Base-by-base conservation (phyloP, 768 basidiomycete species). In the Pleurotus sapidus region DNA sequence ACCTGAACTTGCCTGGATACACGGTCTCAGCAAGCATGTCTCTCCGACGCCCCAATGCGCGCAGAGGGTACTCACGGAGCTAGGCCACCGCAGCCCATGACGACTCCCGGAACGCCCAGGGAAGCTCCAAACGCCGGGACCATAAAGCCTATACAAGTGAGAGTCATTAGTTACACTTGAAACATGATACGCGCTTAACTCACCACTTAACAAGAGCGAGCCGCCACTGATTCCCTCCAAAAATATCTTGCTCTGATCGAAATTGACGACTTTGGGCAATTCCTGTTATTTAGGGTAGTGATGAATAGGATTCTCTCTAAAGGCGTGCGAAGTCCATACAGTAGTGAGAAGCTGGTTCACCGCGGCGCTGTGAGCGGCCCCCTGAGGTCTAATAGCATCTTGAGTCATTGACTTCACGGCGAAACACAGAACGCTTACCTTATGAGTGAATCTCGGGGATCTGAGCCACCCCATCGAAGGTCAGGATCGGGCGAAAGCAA, bases 151-250 rank as follows among this genome's bases (percentile, higher is more conserved):
- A 43, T 46, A 17, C 15, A 11, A 30, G 23, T 12, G 38, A 34
- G 30, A 34, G 30, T 34, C 30, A 34, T 34, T 8, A 9, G 8
- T 11, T 9, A 34, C 9, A 9, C 30, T 34, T 34, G 30, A 34
- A 34, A 34, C 30, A 34, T 34, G 30, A 34, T 7, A 18, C 23
- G 24, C 7, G 8, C 5, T 1, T 15, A 3, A 59, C 62, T 43
- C 49, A 66, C 67, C 67, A 56, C 65, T 65, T 46, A 69, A 49
- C 40, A 69, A 38, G 18, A 69, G 58, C 9, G 65, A 63, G 7
- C 68, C 66, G 2, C 68, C 68, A 59, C 68, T 69, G 51, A 69
- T 57, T 23, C 68, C 67, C 51, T 67, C 68, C 58, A 69, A 58
- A 59, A 67, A 66, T 39, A 69, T 61, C 56, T 66, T 54, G 5